These are phyloP conservation scores for Globisporangium middletonii DNA, from an alignment of 352 stramenopile genomes.

Conservation along the genomic window DNA sequence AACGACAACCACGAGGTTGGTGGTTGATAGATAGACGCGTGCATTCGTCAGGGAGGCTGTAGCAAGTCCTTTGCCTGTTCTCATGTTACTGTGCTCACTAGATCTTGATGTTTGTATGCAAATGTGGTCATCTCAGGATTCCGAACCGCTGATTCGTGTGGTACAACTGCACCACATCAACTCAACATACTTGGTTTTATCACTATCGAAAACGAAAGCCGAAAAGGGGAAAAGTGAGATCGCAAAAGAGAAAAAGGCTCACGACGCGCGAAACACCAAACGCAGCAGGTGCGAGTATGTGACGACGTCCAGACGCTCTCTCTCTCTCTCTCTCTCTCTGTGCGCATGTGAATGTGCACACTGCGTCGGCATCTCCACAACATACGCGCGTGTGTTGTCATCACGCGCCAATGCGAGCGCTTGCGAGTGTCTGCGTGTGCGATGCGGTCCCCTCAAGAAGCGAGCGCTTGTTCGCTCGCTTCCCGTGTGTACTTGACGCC, in stretches of 20 bases:
- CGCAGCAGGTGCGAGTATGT: neutral
- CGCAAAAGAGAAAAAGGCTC: neutral
- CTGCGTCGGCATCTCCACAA: too few relatives aligned
- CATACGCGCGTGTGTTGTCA: neutral
- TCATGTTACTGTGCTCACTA: too few relatives aligned
- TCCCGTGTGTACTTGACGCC: neutral
- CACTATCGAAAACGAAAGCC: neutral
- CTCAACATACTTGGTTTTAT: too few relatives aligned
- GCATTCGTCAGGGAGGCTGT: too few relatives aligned
- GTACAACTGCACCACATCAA: neutral
- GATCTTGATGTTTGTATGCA: too few relatives aligned
- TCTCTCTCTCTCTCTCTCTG: neutral
- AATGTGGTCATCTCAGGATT: too few relatives aligned
- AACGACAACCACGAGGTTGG: constrained; percentile 1
- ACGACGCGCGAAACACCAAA: neutral
- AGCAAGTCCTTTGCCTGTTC: too few relatives aligned
- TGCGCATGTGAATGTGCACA: too few relatives aligned
- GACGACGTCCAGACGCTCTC: neutral
- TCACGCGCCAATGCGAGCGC: too few relatives aligned
- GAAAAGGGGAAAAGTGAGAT: neutral
- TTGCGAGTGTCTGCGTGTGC: too few relatives aligned
- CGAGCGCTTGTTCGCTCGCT: neutral
- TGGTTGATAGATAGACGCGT: neutral
- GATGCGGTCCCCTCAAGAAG: too few relatives aligned
- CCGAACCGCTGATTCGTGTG: too few relatives aligned